Conservation (phyloP, 169 alveolate species). For the Neospora caninum region DNA sequence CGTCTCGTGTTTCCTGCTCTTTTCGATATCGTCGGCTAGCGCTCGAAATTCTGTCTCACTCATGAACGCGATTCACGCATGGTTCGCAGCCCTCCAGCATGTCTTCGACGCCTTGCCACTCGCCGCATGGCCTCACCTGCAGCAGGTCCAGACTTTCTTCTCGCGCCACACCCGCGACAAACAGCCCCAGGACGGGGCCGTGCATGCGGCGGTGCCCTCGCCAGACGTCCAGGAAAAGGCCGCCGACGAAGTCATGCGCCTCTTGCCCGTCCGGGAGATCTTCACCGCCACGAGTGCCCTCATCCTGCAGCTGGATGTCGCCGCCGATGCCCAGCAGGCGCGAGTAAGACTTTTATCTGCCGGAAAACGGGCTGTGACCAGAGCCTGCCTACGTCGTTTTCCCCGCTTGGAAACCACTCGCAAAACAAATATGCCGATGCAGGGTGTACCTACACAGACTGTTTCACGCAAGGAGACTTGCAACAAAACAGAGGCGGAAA, state of each 20-base stretch:
- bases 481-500: too few species aligned
- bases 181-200: neutral
- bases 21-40: neutral
- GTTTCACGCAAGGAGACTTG: too few species aligned
- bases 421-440: too few species aligned
- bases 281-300: neutral
- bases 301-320: constrained; percentile 9
- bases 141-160: neutral
- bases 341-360: too few species aligned
- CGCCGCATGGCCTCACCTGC: neutral
- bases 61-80: neutral
- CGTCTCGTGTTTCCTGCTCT: constrained; percentile 10
- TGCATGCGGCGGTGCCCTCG: neutral
- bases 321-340: constrained; percentile 28
- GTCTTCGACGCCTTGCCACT: neutral
- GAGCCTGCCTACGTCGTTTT: too few species aligned
- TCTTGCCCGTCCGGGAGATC: neutral
- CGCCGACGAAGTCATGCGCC: neutral
- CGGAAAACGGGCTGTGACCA: too few species aligned
- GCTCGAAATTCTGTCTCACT: neutral
- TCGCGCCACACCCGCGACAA: neutral
- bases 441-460: too few species aligned
- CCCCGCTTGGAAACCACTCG: too few species aligned
- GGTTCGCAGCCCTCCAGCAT: neutral
- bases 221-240: neutral